A percentile compares a stretch with the other conserved stretches of the same genome.
Conservation (phyloP, 495 filamentous ascomycete species). For the Diplogelasinospora grovesii region DNA sequence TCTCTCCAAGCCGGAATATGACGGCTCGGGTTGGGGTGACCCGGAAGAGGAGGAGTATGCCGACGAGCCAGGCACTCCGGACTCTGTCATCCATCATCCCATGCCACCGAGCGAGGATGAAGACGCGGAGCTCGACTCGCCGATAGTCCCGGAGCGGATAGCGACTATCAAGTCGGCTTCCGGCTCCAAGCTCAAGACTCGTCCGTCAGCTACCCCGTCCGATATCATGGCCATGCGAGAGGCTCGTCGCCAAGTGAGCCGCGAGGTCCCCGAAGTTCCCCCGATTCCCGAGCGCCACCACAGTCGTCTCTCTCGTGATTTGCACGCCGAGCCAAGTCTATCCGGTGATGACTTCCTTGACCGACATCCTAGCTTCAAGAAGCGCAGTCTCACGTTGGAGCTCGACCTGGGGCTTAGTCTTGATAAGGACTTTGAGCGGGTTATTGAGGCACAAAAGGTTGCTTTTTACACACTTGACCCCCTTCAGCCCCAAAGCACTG, state of each 20-base stretch:
- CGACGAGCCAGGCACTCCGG: conserved; percentile 67
- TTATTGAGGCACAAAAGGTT: conserved; percentile 99
- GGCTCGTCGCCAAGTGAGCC: conserved; percentile 76
- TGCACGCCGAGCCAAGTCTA: conserved; percentile 25
- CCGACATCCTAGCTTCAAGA: conserved; percentile 51
- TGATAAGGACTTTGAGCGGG: conserved; percentile 86
- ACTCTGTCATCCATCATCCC: conserved; percentile 88
- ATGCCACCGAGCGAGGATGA: conserved; percentile 43
- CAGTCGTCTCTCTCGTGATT: conserved; percentile 42
- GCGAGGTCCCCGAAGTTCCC: conserved; percentile 54
- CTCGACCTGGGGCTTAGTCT: conserved; percentile 78
- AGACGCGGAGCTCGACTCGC: conserved; percentile 43
- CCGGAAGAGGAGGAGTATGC: conserved; percentile 43
- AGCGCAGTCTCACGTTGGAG: conserved; percentile 59
- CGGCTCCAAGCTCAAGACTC: conserved; percentile 81
- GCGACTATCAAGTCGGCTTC: conserved; percentile 84
- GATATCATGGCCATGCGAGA: conserved; percentile 86
- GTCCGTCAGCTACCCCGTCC: conserved; percentile 77
- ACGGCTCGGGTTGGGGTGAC: conserved; percentile 49
- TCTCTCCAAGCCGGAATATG: conserved; percentile 48
- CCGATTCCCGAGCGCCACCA: conserved; percentile 55
- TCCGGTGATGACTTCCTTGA: conserved; percentile 34
- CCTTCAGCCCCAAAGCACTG: no score
- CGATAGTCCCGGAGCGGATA: conserved; percentile 68
- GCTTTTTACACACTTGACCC: conserved; percentile 41